phyloP scores from a whole-genome alignment of 2,329 filamentous ascomycete species.

The Xylaria sp. region DNA sequence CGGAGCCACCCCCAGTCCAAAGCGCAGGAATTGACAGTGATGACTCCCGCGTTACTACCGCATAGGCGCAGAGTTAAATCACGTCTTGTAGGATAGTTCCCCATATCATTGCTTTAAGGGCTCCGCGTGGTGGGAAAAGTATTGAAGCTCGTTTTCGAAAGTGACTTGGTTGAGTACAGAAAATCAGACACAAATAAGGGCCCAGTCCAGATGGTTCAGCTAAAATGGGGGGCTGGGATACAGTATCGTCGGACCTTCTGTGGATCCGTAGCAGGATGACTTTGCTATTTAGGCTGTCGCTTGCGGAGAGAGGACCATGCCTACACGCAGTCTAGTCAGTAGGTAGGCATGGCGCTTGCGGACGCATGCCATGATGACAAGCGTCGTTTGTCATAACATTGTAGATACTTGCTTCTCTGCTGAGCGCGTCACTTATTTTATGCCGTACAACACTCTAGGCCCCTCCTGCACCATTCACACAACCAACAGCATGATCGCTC shows the following conservation, averaged over 20 bases:
- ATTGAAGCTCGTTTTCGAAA: not conserved
- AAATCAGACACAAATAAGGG: not conserved
- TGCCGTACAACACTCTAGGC: slow-evolving; percentile 26
- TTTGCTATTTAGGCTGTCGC: slow-evolving; percentile 48
- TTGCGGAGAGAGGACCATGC: slow-evolving; percentile 40
- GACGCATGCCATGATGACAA: slow-evolving; percentile 28
- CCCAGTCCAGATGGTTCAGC: slow-evolving; percentile 9
- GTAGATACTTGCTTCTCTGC: slow-evolving; percentile 15
- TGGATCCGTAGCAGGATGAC: slow-evolving; percentile 31
- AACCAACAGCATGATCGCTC: slow-evolving; percentile 14
- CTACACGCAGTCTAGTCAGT: not conserved
- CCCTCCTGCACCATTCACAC: slow-evolving; percentile 6
- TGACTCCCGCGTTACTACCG: not conserved
- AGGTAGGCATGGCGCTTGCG: slow-evolving; percentile 17
- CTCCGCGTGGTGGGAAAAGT: not conserved
- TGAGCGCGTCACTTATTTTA: slow-evolving; percentile 16
- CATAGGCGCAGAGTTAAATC: slow-evolving; percentile 9
- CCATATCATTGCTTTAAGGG: not conserved
- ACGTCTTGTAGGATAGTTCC: slow-evolving; percentile 9
- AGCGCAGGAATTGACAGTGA: slow-evolving; percentile 10
- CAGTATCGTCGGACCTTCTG: slow-evolving; percentile 27
- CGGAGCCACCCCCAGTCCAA: slow-evolving; percentile 26
- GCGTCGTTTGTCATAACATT: slow-evolving; percentile 15
- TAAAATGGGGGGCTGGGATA: slow-evolving; percentile 27
- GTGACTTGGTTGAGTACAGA: not conserved